These are phyloP conservation scores for Talaromyces ruber DNA, from an alignment of 495 filamentous ascomycete genomes.

Conservation along the genomic window DNA sequence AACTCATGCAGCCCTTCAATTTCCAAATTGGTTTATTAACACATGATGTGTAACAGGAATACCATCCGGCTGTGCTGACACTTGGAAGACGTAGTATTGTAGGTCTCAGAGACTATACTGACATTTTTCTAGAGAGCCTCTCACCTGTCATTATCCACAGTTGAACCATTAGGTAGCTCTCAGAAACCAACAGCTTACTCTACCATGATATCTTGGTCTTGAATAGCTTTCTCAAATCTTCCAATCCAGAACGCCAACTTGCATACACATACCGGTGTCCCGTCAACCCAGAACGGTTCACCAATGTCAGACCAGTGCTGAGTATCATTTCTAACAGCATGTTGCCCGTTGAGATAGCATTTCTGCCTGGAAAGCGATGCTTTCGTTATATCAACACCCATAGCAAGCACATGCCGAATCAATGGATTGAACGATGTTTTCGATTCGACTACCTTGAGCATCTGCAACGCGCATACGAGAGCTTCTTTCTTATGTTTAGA, in stretches of 20 bases:
- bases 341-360: background rate
- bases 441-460: background rate
- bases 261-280: slow-evolving; percentile 1
- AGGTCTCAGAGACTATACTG: background rate
- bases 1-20: no score
- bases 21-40: no score
- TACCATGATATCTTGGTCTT: background rate
- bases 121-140: background rate
- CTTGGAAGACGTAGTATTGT: background rate
- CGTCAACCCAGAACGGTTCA: background rate
- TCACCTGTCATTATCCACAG: background rate
- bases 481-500: background rate
- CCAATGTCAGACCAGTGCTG: background rate
- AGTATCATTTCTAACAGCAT: background rate
- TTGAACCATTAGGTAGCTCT: no score
- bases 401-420: background rate
- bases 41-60: background rate
- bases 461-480: slow-evolving; percentile 5
- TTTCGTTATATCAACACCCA: background rate
- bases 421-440: background rate
- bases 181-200: background rate
- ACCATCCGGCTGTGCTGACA: background rate
- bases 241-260: background rate
- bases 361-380: background rate
- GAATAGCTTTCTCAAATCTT: background rate